These are phyloP conservation scores for Dacryopinax spathularia DNA, from an alignment of 768 basidiomycete species.

Conservation along the genomic window DNA sequence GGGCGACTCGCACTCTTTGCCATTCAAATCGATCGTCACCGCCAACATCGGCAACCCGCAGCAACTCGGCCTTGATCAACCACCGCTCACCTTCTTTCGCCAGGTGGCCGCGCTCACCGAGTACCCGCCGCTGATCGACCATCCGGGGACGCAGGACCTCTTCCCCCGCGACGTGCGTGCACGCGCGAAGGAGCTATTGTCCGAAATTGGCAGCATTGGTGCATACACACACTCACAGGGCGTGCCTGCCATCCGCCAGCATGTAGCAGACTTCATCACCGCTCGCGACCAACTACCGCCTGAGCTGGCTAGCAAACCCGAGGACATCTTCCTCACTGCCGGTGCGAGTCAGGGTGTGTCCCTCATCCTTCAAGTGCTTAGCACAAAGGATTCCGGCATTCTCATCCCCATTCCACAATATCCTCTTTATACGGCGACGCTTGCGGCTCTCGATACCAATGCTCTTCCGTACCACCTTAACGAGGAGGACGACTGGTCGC, in stretches of 20 bases:
- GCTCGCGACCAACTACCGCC: constrained; percentile 29
- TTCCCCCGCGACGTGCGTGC: constrained; percentile 79
- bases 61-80: constrained; percentile 85
- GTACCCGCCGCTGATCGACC: constrained; percentile 68
- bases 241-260: constrained; percentile 70
- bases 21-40: constrained; percentile 78
- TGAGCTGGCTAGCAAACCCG: constrained; percentile 44
- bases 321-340: constrained; percentile 83
- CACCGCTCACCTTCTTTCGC: constrained; percentile 78
- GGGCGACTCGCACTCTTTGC: constrained; percentile 39
- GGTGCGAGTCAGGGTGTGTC: constrained; percentile 94
- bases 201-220: constrained; percentile 81
- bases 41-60: constrained; percentile 99
- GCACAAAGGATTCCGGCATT: constrained; percentile 52
- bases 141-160: constrained; percentile 44
- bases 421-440: constrained; percentile 88
- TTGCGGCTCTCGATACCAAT: constrained; percentile 70
- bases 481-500: constrained; percentile 70
- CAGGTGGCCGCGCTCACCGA: constrained; percentile 90
- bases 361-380: constrained; percentile 62
- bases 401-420: constrained; percentile 98
- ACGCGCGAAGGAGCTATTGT: constrained; percentile 64
- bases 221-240: constrained; percentile 96
- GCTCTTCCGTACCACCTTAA: constrained; percentile 81
- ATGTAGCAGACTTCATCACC: constrained; percentile 81